Evolutionary conservation across 768 basidiomycete genomes (phyloP).

Genomic region (Termitomyces sp.): DNA sequence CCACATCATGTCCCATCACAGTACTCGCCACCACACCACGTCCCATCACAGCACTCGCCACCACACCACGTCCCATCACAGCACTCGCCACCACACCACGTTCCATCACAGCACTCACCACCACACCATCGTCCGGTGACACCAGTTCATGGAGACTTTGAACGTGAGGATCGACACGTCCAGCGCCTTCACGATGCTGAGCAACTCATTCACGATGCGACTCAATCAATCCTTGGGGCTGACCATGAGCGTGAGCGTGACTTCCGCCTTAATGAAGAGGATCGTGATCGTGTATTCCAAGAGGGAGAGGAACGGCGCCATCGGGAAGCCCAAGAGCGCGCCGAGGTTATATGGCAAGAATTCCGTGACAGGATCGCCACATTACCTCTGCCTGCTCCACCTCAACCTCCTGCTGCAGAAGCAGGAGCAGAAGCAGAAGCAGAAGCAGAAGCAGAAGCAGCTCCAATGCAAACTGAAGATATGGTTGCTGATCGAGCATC

Average conservation of each 20-base stretch:
- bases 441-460: conserved; percentile 8
- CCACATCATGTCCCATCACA: too few relatives aligned
- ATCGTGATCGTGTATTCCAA: conserved; percentile 53
- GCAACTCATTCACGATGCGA: conserved; percentile 39
- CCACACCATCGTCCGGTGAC: conserved; percentile 24
- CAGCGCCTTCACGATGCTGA: conserved; percentile 50
- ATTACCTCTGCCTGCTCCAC: conserved; percentile 20
- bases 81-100: too few relatives aligned
- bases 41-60: not conserved
- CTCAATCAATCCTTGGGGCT: conserved; percentile 45
- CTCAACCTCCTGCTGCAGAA: not conserved
- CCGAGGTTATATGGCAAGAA: conserved; percentile 40
- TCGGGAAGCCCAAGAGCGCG: conserved; percentile 44
- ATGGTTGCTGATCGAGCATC: conserved; percentile 30
- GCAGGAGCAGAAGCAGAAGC: too few relatives aligned
- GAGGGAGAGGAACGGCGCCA: conserved; percentile 56
- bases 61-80: too few relatives aligned
- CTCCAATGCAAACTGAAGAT: conserved; percentile 12
- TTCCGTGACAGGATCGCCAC: conserved; percentile 32
- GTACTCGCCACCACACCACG: too few relatives aligned
- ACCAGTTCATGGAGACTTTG: conserved; percentile 32
- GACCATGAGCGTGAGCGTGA: conserved; percentile 62
- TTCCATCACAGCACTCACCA: not conserved
- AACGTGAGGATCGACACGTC: conserved; percentile 45
- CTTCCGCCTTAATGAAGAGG: conserved; percentile 62